Conservation (phyloP, 805 yeast species). For the Pichia nakasei region DNA sequence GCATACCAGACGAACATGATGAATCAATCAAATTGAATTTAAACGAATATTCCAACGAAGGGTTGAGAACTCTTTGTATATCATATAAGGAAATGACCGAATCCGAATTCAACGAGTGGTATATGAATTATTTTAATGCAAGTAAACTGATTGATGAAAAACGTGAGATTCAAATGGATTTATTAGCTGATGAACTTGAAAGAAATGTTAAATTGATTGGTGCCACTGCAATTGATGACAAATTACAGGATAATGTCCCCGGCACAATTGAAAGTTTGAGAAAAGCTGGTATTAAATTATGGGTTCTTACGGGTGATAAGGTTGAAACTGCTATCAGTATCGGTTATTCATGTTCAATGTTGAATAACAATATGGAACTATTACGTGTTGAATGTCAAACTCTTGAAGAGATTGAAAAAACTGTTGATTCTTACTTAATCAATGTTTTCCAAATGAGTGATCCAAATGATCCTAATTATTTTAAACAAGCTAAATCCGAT, state of each 20-base stretch:
- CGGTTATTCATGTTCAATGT: slow-evolving; percentile 69
- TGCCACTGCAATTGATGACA: slow-evolving; percentile 77
- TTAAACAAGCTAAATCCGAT: slow-evolving; percentile 44
- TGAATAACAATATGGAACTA: slow-evolving; percentile 60
- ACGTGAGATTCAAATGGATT: slow-evolving; percentile 49
- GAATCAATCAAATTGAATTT: slow-evolving; percentile 47
- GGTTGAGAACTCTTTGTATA: slow-evolving; percentile 67
- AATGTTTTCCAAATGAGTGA: slow-evolving; percentile 13
- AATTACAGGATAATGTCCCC: slow-evolving; percentile 72
- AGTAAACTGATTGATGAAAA: slow-evolving; percentile 42
- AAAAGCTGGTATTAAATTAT: slow-evolving; percentile 67
- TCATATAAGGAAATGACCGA: slow-evolving; percentile 46
- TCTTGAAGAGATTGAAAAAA: slow-evolving; percentile 12
- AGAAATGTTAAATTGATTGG: slow-evolving; percentile 49
- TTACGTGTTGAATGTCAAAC: slow-evolving; percentile 40
- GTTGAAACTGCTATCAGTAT: slow-evolving; percentile 79
- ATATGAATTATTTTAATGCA: slow-evolving; percentile 47
- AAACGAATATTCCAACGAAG: slow-evolving; percentile 67
- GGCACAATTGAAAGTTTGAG: slow-evolving; percentile 58
- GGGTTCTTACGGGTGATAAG: slow-evolving; percentile 81
- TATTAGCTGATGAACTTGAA: slow-evolving; percentile 53
- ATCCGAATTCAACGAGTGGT: slow-evolving; percentile 45
- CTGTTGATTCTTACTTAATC: slow-evolving; percentile 10
- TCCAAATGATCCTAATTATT: slow-evolving; percentile 24
- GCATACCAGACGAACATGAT: slow-evolving; percentile 23